A percentile compares a stretch with the other conserved stretches of the same genome.
Conservation (phyloP, 2,329 filamentous ascomycete species). For the Diplodia intermedia region DNA sequence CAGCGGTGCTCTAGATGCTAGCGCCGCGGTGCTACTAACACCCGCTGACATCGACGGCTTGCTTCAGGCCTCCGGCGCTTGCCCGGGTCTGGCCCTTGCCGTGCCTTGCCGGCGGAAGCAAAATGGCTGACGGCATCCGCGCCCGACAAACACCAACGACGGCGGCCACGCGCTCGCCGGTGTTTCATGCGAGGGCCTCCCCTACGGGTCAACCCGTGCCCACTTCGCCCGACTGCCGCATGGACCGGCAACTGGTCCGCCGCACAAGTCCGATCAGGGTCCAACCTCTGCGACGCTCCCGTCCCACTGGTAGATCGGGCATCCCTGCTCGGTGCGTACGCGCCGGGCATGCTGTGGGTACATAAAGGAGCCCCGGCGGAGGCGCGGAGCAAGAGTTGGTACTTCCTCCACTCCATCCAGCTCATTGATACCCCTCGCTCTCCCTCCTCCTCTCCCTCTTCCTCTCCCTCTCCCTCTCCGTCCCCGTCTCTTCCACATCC, state of each 20-base stretch:
- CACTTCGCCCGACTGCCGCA: background rate
- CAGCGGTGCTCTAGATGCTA: background rate
- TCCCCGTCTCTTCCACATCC: too few species aligned
- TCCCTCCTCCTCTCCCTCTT: too few species aligned
- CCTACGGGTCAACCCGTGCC: slow-evolving; percentile 2
- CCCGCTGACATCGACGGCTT: slow-evolving; percentile 12
- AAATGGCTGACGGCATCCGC: too few species aligned
- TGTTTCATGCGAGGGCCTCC: background rate
- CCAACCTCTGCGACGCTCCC: background rate
- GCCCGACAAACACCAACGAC: background rate
- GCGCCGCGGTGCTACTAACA: background rate
- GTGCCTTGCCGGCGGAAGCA: too few species aligned
- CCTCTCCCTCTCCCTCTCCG: too few species aligned
- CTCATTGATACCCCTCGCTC: too few species aligned
- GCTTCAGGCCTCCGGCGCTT: background rate
- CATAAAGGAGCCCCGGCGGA: background rate
- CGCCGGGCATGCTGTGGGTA: background rate
- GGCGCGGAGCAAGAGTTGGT: background rate
- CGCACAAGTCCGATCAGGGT: background rate
- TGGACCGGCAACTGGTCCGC: background rate
- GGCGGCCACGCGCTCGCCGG: background rate
- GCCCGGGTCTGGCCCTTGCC: background rate
- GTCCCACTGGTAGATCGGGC: background rate
- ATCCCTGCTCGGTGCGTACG: background rate
- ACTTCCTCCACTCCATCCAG: background rate